Evolutionary conservation across 2,329 filamentous ascomycete genomes (phyloP), one percentile per base, ranked within the genome.

Genomic region (Chaetomiaceae sp.): DNA sequence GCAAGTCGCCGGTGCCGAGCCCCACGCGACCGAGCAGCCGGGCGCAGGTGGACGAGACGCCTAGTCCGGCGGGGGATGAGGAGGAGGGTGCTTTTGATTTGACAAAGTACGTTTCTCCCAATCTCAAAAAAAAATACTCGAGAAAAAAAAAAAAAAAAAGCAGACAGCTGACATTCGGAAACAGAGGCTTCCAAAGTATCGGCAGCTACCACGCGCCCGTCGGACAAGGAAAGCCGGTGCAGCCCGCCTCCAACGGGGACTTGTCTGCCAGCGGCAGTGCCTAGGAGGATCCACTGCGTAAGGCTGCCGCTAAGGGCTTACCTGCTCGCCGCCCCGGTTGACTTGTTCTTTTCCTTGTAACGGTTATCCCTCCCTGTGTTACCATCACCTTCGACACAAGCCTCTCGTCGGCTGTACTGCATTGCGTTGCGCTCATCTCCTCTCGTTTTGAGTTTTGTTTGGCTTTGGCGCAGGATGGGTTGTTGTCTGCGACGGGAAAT

Each of bases 181-280:
- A 45, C n/a, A 83, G 80, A 70, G 83, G 83, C 0, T 85, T 85
- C 61, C 82, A 85, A 65, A 84, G 79, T 58, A 85, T 85, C 47
- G 79, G 81, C 27, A 77, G 81, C 1, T 85, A 82, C 57, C 82
- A 85, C 59, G 79, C 81, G 36, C 77, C 76, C 1, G 73, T 78
- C 9, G 70, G 73, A n/a, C 69, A 72, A 39, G 75, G 76, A 3
- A 65, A 75, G 37, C 67, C 75, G 27, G 71, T 78, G 50, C 69
- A 71, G 19, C 72, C 67, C 25, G 70, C 73, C 6, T 64, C 74
- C 53, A 71, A 65, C 40, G 59, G 61, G 11, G 60, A 61, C 36
- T 25, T 56, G 37, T 52, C 57, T 19, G 50, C 61, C n/a, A 52
- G 56, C 20, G 51, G 53, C 23, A 55, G 47, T 20, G 51, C 51